Base-by-base conservation (phyloP, 331 rosid genomes). In the Ulmus americana region DNA sequence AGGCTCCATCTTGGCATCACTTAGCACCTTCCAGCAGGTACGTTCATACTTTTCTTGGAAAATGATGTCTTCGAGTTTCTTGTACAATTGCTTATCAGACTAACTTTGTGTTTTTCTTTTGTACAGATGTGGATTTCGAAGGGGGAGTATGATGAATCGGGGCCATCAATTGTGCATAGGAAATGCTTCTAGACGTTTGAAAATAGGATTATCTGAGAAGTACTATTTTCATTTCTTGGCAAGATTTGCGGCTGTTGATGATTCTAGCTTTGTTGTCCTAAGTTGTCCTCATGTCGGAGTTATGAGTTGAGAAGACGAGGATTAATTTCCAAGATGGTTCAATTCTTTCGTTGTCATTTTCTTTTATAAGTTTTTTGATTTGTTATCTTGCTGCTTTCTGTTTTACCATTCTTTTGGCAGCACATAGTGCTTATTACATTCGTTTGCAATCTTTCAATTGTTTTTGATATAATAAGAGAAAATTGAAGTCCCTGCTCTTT, bases 21-120 rank as follows among this genome's bases (percentile, higher is more conserved):
- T 91, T 6, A 91, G 97, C 90, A 91, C 97, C 78, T 91, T 91
- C 90, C 97, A 91, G 84, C 97, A 91, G 97, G 97, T 91, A 82
- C 68, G 35, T 15, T 78, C 41, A 44, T 63, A 50, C 7, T 1
- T 74, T n/a, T 18, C 43, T 55, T 47, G 68, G 59, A 71, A 55
- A 68, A 12, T 39, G 11, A 2, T 38, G 8, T 38, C 65, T 7
- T 47, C 35, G 4, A 20, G 6, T 46, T 9, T 68, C 46, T 16
- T 64, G 45, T 39, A 49, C 39, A 56, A 44, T 64, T 15, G 38
- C 63, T 61, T 61, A 76, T 44, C 35, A 10, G 10, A 46, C 12
- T 45, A 12, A 42, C 16, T 35, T 35, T 1, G 45, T 47, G 12
- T 70, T 28, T 56, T 6, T 54, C 48, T 8, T 65, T 79, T 57